Evolutionary conservation across 345 rosid species (phyloP), one percentile per base, ranked within the genome.

Genomic region (Kernera saxatilis): DNA sequence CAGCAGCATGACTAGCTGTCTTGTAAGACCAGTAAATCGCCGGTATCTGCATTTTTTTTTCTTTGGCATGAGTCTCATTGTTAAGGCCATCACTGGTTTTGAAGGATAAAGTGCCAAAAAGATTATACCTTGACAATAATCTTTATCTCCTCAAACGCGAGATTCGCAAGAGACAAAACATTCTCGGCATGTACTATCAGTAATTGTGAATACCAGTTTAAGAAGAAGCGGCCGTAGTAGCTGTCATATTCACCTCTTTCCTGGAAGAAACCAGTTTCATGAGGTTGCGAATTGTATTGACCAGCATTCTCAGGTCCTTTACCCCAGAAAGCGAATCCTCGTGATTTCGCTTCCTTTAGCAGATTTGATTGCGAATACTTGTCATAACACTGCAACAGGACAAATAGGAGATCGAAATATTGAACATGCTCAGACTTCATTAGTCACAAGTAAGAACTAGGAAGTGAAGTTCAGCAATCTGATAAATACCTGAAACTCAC

Each of bases 201-300:
- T 40, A 83, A 75, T 36, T 88, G 97, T 1, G 92, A 80, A 73
- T 93, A 93, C 98, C 98, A 93, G 6, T 83, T 83, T 71, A 93
- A 84, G 83, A 93, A 93, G 82, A 93, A 93, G 68, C 89, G 97
- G 46, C 98, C 98, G 13, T 82, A 88, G 83, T 86, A 90, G 83
- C 98, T 85, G 79, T 93, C 96, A 55, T 93, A 93, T 79, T 90
- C 97, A 70, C 98, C 98, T 57, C 87, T 82, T 76, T 90, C 97
- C 64, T 88, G 88, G 70, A 93, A 93, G 78, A 90, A 93, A 7
- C 89, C 86, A 15, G 98, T 93, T 81, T 88, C 96, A 67, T 93
- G 92, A n/a, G 97, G 96, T 76, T 85, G 82, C 18, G 93, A 93
- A 78, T 84, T 88, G 77, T 88, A 88, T 21, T 93, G 92, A 71